A percentile compares a stretch with the other conserved stretches of the same genome.
phyloP scores from a whole-genome alignment of 805 yeast genomes.

The Candida michaelii region DNA sequence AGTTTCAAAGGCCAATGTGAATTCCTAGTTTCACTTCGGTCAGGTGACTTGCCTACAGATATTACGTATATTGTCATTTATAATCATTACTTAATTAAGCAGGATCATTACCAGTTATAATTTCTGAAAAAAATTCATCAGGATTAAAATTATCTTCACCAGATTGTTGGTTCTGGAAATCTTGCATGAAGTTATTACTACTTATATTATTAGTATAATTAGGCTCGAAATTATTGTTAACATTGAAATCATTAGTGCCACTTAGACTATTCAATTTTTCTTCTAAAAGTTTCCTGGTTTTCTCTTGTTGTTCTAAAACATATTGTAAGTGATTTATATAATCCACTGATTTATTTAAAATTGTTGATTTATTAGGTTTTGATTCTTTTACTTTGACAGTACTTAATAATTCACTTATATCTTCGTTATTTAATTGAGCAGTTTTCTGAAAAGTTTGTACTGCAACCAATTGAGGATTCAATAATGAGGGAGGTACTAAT shows the following conservation, averaged over 20 bases:
- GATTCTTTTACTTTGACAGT: slow-evolving; percentile 56
- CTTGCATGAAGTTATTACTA: slow-evolving; percentile 14
- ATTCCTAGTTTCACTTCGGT: not conserved
- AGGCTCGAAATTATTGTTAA: not conserved
- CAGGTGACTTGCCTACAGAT: too few species aligned
- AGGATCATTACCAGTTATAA: slow-evolving; percentile 16
- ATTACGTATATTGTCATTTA: too few species aligned
- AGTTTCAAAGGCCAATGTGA: too few species aligned
- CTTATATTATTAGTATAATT: not conserved
- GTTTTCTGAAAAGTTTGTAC: slow-evolving; percentile 42
- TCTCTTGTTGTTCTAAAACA: slow-evolving; percentile 58
- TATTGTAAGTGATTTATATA: slow-evolving; percentile 67
- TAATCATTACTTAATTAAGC: not conserved
- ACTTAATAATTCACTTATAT: slow-evolving; percentile 35
- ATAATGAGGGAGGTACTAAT: slow-evolving; percentile 74
- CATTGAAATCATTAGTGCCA: not conserved
- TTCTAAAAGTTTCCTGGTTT: slow-evolving; percentile 42
- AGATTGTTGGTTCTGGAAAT: slow-evolving; percentile 14
- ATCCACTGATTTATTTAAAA: slow-evolving; percentile 75
- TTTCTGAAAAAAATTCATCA: slow-evolving; percentile 28
- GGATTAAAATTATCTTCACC: slow-evolving; percentile 22
- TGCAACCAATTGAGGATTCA: slow-evolving; percentile 47
- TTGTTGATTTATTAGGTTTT: slow-evolving; percentile 81
- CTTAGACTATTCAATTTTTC: slow-evolving; percentile 15
- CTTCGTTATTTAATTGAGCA: slow-evolving; percentile 27